These are phyloP conservation scores for Tephrocybe sp. DNA, from an alignment of 768 basidiomycete genomes.

Conservation along the genomic window DNA sequence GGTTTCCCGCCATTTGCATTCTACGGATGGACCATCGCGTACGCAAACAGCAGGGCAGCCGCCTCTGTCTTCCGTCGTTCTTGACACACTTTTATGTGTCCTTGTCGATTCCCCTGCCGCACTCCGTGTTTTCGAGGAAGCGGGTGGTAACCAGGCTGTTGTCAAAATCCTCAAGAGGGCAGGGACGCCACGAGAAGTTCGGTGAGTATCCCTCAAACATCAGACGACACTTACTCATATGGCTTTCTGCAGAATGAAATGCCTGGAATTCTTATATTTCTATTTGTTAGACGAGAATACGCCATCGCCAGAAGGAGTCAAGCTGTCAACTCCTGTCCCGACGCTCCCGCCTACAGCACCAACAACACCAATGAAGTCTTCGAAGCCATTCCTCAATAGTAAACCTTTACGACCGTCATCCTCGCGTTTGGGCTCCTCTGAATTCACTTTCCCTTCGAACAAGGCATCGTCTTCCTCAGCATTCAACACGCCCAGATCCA, in stretches of 20 bases:
- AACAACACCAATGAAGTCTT: constrained; percentile 37
- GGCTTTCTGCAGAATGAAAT: constrained; percentile 74
- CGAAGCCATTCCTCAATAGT: constrained; percentile 35
- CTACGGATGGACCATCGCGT: constrained; percentile 23
- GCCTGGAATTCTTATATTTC: constrained; percentile 92
- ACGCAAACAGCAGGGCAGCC: constrained; percentile 20
- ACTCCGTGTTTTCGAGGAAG: constrained; percentile 75
- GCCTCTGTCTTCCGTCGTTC: constrained; percentile 66
- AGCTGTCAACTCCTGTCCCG: constrained; percentile 13
- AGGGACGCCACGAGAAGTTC: constrained; percentile 81
- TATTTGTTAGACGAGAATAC: constrained; percentile 84
- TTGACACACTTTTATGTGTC: constrained; percentile 85
- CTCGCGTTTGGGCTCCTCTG: constrained; percentile 38
- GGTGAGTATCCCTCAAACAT: constrained; percentile 44
- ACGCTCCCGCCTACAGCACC: constrained; percentile 33
- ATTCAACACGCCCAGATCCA: constrained; percentile 34
- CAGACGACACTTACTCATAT: background rate
- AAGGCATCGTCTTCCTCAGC: constrained; percentile 19
- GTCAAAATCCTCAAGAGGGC: constrained; percentile 88
- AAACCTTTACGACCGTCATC: constrained; percentile 36
- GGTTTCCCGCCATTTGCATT: constrained; percentile 61
- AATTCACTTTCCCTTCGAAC: constrained; percentile 22
- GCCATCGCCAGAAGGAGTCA: constrained; percentile 17
- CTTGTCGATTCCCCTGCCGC: constrained; percentile 83
- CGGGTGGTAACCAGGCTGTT: constrained; percentile 73